A percentile compares a stretch with the other conserved stretches of the same genome.
Evolutionary conservation across 2,329 filamentous ascomycete genomes (phyloP).

Genomic region (Ophiocordyceps australis): DNA sequence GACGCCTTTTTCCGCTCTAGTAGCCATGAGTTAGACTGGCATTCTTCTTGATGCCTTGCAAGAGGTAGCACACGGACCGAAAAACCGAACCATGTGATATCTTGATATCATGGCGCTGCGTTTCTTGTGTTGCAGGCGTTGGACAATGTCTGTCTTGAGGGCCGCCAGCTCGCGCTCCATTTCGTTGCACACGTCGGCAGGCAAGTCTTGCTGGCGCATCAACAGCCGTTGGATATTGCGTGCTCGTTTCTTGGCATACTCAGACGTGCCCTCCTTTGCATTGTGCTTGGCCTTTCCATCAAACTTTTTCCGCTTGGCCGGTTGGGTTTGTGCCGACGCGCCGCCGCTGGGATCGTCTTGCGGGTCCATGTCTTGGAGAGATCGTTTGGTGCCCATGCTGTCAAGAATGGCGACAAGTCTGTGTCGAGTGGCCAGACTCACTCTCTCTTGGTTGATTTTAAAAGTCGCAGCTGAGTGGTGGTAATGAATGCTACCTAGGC

Average conservation of each 20-base stretch:
- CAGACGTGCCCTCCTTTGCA: conserved; percentile 27
- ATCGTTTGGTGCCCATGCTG: conserved; percentile 13
- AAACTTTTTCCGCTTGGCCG: conserved; percentile 16
- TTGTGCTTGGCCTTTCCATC: conserved; percentile 17
- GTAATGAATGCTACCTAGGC: too few species aligned
- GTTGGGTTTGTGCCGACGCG: conserved; percentile 1
- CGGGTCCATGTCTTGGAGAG: conserved; percentile 10
- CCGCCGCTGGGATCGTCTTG: conserved; percentile 1
- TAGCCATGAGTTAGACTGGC: too few species aligned
- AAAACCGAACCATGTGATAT: conserved; percentile 75
- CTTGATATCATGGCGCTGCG: conserved; percentile 54
- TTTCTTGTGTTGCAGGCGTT: conserved; percentile 39
- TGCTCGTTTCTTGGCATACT: conserved; percentile 52
- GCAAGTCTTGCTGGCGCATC: conserved; percentile 39
- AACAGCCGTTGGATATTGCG: conserved; percentile 52
- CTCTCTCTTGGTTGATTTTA: too few species aligned
- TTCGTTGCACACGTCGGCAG: conserved; percentile 48
- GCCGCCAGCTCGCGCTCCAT: conserved; percentile 55
- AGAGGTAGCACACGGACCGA: conserved; percentile 47
- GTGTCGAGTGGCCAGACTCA: too few species aligned
- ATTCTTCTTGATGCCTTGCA: too few species aligned
- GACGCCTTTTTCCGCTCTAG: conserved; percentile 56
- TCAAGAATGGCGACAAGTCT: too few species aligned
- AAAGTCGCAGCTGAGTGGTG: too few species aligned
- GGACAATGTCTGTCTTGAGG: conserved; percentile 44